Conservation (phyloP, 2,329 filamentous ascomycete species). For the Ophiocordyceps camponoti-floridani region DNA sequence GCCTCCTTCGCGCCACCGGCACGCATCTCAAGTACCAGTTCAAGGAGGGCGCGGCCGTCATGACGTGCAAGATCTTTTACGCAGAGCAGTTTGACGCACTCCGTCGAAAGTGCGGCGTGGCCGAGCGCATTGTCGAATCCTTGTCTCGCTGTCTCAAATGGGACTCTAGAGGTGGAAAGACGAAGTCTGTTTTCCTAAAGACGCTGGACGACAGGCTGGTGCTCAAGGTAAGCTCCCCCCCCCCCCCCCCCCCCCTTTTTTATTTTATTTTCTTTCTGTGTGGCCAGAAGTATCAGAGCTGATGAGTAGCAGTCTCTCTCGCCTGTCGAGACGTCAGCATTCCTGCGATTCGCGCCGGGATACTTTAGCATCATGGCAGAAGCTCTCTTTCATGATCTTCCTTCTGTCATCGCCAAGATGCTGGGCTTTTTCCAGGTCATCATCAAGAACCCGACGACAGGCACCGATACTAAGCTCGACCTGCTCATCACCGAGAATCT, state of each 20-base stretch:
- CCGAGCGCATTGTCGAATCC: constrained; percentile 87
- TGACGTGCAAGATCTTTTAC: constrained; percentile 97
- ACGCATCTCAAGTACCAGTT: constrained; percentile 96
- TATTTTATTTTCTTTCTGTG: too few relatives aligned
- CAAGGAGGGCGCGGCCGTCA: constrained; percentile 78
- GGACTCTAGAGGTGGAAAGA: constrained; percentile 96
- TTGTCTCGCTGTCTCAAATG: constrained; percentile 91
- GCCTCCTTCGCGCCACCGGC: constrained; percentile 65
- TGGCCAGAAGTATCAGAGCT: background rate
- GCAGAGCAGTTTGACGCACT: constrained; percentile 95
- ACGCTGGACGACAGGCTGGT: constrained; percentile 90
- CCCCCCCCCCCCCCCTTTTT: background rate
- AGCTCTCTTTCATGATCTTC: constrained; percentile 84
- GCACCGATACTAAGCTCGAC: constrained; percentile 87
- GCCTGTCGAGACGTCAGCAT: constrained; percentile 80
- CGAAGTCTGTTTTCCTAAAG: constrained; percentile 92
- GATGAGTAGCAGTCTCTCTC: constrained; percentile 51
- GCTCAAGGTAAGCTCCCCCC: constrained; percentile 39
- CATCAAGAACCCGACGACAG: constrained; percentile 86
- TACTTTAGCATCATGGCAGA: constrained; percentile 98
- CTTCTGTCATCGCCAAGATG: constrained; percentile 98
- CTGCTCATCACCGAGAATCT: constrained; percentile 93
- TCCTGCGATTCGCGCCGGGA: constrained; percentile 85
- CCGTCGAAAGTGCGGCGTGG: constrained; percentile 77
- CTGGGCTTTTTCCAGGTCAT: constrained; percentile 94